phyloP scores from a whole-genome alignment of 2,329 filamentous ascomycete species.

The Bisporella sp. region DNA sequence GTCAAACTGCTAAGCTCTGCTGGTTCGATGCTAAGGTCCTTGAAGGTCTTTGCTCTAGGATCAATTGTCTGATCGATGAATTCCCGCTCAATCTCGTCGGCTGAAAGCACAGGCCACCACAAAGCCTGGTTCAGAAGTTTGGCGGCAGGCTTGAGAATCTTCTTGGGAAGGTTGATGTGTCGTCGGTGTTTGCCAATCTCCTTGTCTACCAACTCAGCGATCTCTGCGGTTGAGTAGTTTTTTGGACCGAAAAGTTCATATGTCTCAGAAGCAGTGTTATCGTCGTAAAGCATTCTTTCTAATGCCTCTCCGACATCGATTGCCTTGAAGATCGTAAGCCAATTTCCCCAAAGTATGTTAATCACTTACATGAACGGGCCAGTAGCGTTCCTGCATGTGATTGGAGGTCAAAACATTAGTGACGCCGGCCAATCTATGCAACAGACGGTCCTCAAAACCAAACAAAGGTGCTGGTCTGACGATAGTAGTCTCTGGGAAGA shows the following conservation, averaged over 20 bases:
- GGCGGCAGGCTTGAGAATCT: constrained; percentile 67
- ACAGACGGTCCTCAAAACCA: constrained; percentile 87
- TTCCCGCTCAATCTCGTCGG: constrained; percentile 84
- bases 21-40: constrained; percentile 84
- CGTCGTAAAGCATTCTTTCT: constrained; percentile 85
- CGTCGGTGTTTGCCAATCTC: constrained; percentile 87
- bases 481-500: constrained; percentile 96
- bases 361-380: constrained; percentile 74
- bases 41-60: constrained; percentile 86
- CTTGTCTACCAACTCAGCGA: constrained; percentile 78
- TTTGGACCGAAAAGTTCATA: constrained; percentile 92
- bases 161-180: constrained; percentile 86
- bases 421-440: constrained; percentile 75
- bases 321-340: constrained; percentile 41
- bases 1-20: constrained; percentile 80
- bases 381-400: constrained; percentile 85
- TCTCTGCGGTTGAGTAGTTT: constrained; percentile 83
- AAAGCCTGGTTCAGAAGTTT: constrained; percentile 70
- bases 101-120: constrained; percentile 83
- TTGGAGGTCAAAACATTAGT: constrained; percentile 85
- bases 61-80: constrained; percentile 93
- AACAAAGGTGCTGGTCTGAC: constrained; percentile 91
- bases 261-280: constrained; percentile 82
- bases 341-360: not conserved
- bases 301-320: constrained; percentile 87